Conservation (phyloP, 371 early-diverging fungal genomes). For the Zopfochytrium polystomum region DNA sequence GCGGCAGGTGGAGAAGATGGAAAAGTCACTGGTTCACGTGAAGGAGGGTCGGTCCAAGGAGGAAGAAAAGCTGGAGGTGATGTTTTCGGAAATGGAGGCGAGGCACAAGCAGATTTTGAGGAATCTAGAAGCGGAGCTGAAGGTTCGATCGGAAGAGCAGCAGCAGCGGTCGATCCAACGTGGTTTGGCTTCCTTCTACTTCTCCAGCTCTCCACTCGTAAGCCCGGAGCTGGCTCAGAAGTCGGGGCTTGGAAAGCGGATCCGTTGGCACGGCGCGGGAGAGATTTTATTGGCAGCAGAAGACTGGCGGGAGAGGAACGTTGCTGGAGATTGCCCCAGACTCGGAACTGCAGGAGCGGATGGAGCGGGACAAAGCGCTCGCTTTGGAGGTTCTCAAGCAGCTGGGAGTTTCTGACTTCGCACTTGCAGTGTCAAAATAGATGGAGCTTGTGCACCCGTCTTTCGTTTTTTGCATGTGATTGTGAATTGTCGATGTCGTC, state of each 20-base stretch:
- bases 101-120: background rate
- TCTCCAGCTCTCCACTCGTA: background rate
- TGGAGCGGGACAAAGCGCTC: background rate
- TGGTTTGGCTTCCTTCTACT: background rate
- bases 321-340: background rate
- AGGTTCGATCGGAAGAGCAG: background rate
- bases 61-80: background rate
- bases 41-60: background rate
- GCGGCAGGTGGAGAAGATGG: background rate
- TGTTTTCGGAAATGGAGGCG: background rate
- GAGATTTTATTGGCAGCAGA: background rate
- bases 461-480: no score
- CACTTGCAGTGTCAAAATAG: no score
- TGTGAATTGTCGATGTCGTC: no score
- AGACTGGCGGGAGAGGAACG: background rate
- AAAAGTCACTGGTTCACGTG: background rate
- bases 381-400: no score
- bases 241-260: background rate
- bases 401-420: no score
- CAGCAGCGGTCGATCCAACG: background rate
- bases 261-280: background rate
- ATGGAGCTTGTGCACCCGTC: no score
- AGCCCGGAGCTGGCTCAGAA: background rate
- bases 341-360: background rate
- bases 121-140: background rate